Percentiles rank a stretch among this genome's conserved stretches.
Evolutionary conservation across 768 basidiomycete genomes (phyloP).

Genomic region (Mrakia gelida): DNA sequence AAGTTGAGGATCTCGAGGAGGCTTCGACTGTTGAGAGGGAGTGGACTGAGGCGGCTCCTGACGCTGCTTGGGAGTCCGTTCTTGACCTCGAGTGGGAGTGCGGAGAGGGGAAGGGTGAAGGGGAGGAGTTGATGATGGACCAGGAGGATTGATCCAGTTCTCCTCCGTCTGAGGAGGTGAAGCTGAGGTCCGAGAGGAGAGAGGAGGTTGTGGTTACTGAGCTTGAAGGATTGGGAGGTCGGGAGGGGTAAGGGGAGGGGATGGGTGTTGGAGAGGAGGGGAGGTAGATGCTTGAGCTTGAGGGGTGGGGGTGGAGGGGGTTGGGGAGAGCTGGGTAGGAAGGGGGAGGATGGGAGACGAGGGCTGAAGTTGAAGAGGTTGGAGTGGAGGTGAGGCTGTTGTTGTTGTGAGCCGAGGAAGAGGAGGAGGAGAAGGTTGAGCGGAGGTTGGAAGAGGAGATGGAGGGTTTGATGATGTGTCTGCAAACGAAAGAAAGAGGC

Average conservation of each 20-base stretch:
- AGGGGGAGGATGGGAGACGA: background rate
- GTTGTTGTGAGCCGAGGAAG: background rate
- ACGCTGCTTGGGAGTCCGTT: background rate
- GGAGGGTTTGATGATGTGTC: background rate
- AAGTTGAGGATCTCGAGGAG: background rate
- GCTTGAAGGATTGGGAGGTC: background rate
- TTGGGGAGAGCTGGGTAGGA: background rate
- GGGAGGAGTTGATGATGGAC: background rate
- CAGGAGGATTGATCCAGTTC: background rate
- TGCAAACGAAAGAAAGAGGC: background rate
- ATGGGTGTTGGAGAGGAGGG: background rate
- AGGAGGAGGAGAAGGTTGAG: background rate
- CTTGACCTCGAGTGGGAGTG: background rate
- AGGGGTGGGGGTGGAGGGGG: background rate
- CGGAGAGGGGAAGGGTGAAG: background rate
- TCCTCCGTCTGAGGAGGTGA: background rate
- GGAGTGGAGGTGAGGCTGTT: background rate
- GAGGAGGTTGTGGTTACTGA: background rate
- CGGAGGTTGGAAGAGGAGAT: background rate
- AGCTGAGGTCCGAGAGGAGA: background rate
- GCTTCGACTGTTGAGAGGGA: background rate
- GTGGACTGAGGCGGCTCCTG: background rate
- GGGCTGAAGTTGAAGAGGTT: background rate
- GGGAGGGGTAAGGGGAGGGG: background rate
- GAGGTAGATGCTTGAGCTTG: background rate